phyloP scores from a whole-genome alignment of 441 rosid genomes.

The Dalechampia spathulata region DNA sequence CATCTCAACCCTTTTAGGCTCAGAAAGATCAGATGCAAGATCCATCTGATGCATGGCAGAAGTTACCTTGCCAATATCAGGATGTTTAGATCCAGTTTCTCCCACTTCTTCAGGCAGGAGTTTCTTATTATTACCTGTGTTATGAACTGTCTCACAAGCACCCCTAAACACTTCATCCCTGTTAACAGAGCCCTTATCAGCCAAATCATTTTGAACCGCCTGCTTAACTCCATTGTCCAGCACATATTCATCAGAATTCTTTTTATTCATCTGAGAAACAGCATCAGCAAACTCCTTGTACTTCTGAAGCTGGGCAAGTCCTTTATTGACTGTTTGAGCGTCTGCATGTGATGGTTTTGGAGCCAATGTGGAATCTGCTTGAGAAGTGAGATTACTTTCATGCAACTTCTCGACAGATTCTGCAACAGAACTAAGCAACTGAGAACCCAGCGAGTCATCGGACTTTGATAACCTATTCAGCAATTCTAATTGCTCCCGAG shows the following conservation, averaged over 20 bases:
- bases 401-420: slow-evolving; percentile 37
- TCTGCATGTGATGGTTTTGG: slow-evolving; percentile 22
- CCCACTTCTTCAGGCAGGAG: no score
- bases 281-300: slow-evolving; percentile 34
- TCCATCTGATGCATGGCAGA: slow-evolving; percentile 13
- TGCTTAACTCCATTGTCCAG: slow-evolving; percentile 25
- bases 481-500: slow-evolving; percentile 55
- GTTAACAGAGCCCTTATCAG: slow-evolving; percentile 25
- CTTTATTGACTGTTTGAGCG: slow-evolving; percentile 28
- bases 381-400: slow-evolving; percentile 18
- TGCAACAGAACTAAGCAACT: slow-evolving; percentile 38
- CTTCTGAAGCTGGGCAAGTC: slow-evolving; percentile 30
- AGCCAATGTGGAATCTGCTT: slow-evolving; percentile 18
- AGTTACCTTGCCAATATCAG: slow-evolving; percentile 21
- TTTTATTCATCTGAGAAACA: slow-evolving; percentile 28
- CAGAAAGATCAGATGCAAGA: slow-evolving; percentile 18
- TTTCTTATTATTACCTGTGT: slow-evolving; percentile 19
- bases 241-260: slow-evolving; percentile 29
- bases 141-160: slow-evolving; percentile 14
- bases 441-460: slow-evolving; percentile 74
- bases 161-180: slow-evolving; percentile 26
- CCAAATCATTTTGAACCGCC: slow-evolving; percentile 24
- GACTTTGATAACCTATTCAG: slow-evolving; percentile 73
- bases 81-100: slow-evolving; percentile 28
- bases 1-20: slow-evolving; percentile 11